phyloP scores from a whole-genome alignment of 2,329 filamentous ascomycete species.

The Ilyonectria destructans region DNA sequence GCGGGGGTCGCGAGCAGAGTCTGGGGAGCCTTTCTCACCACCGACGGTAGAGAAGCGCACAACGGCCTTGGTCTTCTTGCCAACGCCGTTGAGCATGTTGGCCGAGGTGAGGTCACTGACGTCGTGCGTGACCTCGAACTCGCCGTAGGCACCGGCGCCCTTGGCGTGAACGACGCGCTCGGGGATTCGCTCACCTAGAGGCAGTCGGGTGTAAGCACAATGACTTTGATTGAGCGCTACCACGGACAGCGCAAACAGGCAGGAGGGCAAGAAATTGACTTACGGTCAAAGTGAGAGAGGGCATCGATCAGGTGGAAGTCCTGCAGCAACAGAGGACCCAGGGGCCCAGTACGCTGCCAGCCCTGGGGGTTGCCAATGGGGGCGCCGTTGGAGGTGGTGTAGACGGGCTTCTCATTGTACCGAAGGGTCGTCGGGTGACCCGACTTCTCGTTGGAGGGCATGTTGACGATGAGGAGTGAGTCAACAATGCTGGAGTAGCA shows the following conservation, averaged over 20 bases:
- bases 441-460: constrained; percentile 62
- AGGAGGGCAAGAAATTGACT: neutral
- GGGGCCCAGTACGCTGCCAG: constrained; percentile 68
- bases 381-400: constrained; percentile 74
- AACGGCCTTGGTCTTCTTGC: constrained; percentile 72
- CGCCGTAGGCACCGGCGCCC: constrained; percentile 64
- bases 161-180: constrained; percentile 60
- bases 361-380: constrained; percentile 67
- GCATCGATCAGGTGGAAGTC: constrained; percentile 78
- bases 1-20: constrained; percentile 79
- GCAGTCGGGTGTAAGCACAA: constrained; percentile 1
- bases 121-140: constrained; percentile 73
- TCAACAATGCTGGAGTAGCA: neutral
- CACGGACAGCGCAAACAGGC: neutral
- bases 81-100: constrained; percentile 67
- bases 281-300: constrained; percentile 68
- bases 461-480: constrained; percentile 45
- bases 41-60: constrained; percentile 82
- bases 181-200: constrained; percentile 62
- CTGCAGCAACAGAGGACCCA: constrained; percentile 74
- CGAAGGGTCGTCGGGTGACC: constrained; percentile 61
- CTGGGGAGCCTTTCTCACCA: constrained; percentile 76
- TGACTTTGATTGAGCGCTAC: no score
- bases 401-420: constrained; percentile 72
- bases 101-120: constrained; percentile 69